Base-by-base conservation (phyloP, 371 early-diverging fungal genomes). In the Rhizomucor miehei region DNA sequence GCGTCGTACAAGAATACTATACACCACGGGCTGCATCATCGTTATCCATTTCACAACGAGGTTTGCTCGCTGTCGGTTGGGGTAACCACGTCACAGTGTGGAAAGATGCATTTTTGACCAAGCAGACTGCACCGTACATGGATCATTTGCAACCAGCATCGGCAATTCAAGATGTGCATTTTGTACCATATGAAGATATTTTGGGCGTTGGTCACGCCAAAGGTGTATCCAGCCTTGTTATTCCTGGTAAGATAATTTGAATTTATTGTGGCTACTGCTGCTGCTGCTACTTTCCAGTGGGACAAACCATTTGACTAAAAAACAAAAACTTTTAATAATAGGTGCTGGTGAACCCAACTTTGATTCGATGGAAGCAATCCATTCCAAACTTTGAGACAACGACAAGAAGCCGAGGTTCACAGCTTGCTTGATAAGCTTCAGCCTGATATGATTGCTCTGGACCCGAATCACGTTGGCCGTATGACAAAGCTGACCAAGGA, bases 171-270 rank as follows among this genome's bases (percentile, higher is more conserved):
- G 78, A 81, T 51, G 45, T 97, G 6, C 52, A 65, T 34, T 99
- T 98, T 73, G 92, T 89, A 46, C 99, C 99, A 13, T 97, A 84
- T 82, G 99, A 99, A 69, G 99, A 99, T 85, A 91, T 97, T 11
- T 85, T 99, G 13, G 95, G 93, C 10, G 63, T 90, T 51, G 98
- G 96, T n/a, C 94, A 94, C 72, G 61, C 69, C 23, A 67, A 79
- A 21, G 99, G 99, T 13, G 69, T 99, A 16, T 77, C 85, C 16
- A 89, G 85, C 57, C 66, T 99, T 25, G 81, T 98, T 21, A 80
- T 99, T 21, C 99, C 99, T 14, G 97, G 95, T 69, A 67, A 47
- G 36, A 12, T 35, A 21, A 38, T 20, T 20, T 29, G 29, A 3
- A 29, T 29, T 5, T 29, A 5, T 29, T 29, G 3, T 29, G 29